Evolutionary conservation across 345 rosid genomes (phyloP).

Genomic region (Salix koriyanagi): DNA sequence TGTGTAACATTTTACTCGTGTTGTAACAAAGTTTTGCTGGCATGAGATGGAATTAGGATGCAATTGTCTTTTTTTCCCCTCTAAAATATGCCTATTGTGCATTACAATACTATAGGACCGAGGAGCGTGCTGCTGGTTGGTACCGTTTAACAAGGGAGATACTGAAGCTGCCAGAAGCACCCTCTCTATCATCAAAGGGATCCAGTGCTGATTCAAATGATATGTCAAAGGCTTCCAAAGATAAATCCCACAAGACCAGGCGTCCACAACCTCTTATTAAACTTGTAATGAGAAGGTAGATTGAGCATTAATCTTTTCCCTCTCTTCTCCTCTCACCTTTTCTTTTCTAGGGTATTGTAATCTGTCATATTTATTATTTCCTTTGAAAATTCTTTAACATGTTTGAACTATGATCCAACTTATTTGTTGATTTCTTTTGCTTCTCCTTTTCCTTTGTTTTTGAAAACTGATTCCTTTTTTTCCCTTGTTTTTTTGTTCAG

Average conservation of each 20-base stretch:
- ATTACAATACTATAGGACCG: conserved; percentile 50
- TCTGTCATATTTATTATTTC: background rate
- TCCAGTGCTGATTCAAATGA: conserved; percentile 39
- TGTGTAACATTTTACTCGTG: background rate
- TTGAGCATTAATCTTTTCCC: background rate
- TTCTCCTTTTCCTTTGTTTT: background rate
- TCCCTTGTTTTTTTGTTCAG: conserved; percentile 30
- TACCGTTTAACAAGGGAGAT: conserved; percentile 96
- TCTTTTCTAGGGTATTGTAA: background rate
- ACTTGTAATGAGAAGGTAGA: conserved; percentile 96
- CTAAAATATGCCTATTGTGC: background rate
- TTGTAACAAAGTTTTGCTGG: background rate
- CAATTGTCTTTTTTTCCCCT: background rate
- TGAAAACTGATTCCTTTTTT: background rate
- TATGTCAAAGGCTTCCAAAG: conserved; percentile 51
- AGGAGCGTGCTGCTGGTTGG: conserved; percentile 99
- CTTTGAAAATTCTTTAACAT: background rate
- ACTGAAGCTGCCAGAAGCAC: conserved; percentile 90
- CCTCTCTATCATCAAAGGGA: conserved; percentile 61
- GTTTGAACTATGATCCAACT: background rate
- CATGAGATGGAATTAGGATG: background rate
- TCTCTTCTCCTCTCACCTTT: background rate
- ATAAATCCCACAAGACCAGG: conserved; percentile 78
- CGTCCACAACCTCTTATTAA: conserved; percentile 96
- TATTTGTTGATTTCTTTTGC: background rate